Evolutionary conservation across 2,329 filamentous ascomycete species (phyloP), one percentile per base, ranked within the genome.

Genomic region (Fusarium coffeatum): DNA sequence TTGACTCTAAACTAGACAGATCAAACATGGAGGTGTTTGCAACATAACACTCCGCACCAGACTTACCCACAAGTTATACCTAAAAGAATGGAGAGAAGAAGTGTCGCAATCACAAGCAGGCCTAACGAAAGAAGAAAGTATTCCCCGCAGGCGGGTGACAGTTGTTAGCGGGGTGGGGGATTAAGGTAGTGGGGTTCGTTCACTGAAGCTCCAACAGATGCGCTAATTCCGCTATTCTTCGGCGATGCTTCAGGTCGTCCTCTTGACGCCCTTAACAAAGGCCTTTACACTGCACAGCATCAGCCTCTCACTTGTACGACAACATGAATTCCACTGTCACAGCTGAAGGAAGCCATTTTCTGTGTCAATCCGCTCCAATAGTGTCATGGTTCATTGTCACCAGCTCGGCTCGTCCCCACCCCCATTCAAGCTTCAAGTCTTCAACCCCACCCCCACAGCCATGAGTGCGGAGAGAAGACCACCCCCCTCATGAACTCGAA

Each of bases 361-460:
- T n/a, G n/a, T n/a, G n/a, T n/a, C n/a, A n/a, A n/a, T n/a, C n/a
- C n/a, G n/a, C n/a, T n/a, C n/a, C n/a, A n/a, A n/a, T n/a, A n/a
- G n/a, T n/a, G n/a, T n/a, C n/a, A n/a, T n/a, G n/a, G n/a, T n/a
- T n/a, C n/a, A n/a, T n/a, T n/a, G n/a, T n/a, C n/a, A n/a, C n/a
- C n/a, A n/a, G n/a, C n/a, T n/a, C n/a, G n/a, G n/a, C n/a, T n/a
- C n/a, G 5, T 6, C 23, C 5, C 23, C 23, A 23, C 32, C 16
- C 32, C 32, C 32, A 34, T 34, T 34, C 32, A 1, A 34, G 32
- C 32, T 34, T 18, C 16, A 34, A 18, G 32, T 28, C 27, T 28
- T 28, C 27, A 28, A 28, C 32, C 66, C 64, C 68, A 67, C 69
- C 69, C 69, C 69, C 69, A 72, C 69, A 71, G 66, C 45, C 60